Evolutionary conservation across 768 basidiomycete genomes (phyloP).

Genomic region (Galerina marginata): DNA sequence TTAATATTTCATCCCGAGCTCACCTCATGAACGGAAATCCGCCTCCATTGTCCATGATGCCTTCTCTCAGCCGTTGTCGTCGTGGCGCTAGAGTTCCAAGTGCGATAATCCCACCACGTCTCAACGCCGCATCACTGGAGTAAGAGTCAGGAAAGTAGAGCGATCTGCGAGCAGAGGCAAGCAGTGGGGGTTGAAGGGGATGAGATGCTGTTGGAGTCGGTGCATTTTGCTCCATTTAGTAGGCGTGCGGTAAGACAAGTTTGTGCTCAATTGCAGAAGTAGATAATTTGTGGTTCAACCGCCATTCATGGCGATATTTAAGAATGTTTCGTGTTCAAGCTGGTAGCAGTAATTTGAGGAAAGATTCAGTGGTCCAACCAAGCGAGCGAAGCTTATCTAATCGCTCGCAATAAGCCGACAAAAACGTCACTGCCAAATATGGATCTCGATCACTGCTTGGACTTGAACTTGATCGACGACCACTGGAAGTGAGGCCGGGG

Average conservation of each 20-base stretch:
- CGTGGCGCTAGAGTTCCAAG: slow-evolving; percentile 8
- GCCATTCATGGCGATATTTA: no score
- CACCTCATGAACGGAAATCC: slow-evolving; percentile 49
- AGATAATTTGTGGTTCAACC: no score
- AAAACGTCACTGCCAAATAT: no score
- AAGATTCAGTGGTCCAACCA: background rate
- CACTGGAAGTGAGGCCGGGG: no score
- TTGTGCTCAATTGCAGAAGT: no score
- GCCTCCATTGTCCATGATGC: slow-evolving; percentile 24
- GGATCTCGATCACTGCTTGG: no score
- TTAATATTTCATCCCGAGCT: slow-evolving; percentile 4
- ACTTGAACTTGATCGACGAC: no score
- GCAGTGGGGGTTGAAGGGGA: background rate
- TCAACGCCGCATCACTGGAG: slow-evolving; percentile 2
- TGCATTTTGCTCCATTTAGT: no score
- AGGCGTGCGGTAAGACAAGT: no score
- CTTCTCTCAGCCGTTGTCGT: slow-evolving; percentile 20
- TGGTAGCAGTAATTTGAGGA: background rate
- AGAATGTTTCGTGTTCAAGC: no score
- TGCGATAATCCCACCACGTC: slow-evolving; percentile 5
- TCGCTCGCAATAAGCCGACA: background rate
- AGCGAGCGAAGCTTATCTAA: background rate
- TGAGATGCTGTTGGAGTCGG: no score
- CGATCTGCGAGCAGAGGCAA: background rate
- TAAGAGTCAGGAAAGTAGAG: background rate